Conservation (phyloP, 2,329 filamentous ascomycete genomes). For the Akanthomyces muscarius region DNA sequence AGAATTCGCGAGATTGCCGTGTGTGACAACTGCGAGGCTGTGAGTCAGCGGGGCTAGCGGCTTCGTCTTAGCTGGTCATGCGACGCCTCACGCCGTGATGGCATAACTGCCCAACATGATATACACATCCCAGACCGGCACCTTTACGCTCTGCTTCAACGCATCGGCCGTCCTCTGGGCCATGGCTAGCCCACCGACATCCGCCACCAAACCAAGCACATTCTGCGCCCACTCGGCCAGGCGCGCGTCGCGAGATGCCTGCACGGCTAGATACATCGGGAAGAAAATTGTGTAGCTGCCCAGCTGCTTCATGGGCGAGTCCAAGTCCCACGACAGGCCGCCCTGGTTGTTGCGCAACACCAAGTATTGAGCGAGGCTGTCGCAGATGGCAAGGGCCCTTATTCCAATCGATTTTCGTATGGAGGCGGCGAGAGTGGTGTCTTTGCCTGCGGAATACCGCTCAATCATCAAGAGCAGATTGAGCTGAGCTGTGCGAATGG, state of each 20-base stretch:
- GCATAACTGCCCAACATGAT: conserved; percentile 26
- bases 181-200: conserved; percentile 18
- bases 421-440: neutral
- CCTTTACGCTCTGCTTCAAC: conserved; percentile 8
- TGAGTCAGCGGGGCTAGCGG: conserved; percentile 8
- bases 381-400: conserved; percentile 17
- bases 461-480: conserved; percentile 19
- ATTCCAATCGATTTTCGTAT: conserved; percentile 11
- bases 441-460: neutral
- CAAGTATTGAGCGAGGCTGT: conserved; percentile 23
- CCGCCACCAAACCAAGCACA: conserved; percentile 21
- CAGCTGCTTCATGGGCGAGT: conserved; percentile 22
- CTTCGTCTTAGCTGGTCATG: neutral
- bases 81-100: conserved; percentile 20
- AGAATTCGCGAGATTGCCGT: no score
- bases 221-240: conserved; percentile 19
- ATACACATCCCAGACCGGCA: conserved; percentile 23
- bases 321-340: conserved; percentile 13
- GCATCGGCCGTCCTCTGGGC: conserved; percentile 19
- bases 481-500: conserved; percentile 22
- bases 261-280: conserved; percentile 21
- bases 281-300: conserved; percentile 21
- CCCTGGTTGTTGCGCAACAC: conserved; percentile 15
- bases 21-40: neutral
- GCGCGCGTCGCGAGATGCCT: conserved; percentile 14